Base-by-base conservation (phyloP, 331 rosid genomes). In the Saraca asoca region DNA sequence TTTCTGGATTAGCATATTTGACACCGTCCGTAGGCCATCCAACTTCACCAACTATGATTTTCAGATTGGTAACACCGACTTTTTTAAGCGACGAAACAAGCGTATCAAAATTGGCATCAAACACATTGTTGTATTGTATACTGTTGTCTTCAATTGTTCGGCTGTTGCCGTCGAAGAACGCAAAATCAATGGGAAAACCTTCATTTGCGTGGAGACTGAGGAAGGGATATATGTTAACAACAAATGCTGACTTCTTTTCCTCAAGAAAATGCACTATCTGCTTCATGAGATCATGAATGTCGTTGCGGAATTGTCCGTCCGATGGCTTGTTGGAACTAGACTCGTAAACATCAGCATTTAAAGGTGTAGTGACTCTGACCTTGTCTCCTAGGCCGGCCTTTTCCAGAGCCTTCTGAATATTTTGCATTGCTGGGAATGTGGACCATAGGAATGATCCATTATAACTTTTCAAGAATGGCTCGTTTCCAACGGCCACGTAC, bases 1-100 rank as follows among this genome's bases (percentile, higher is more conserved):
- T 7, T 0, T 44, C 12, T 7, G 5, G 0, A 33, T 34, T 85
- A 5, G 81, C 95, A 4, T 58, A 49, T 16, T 5, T 62, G 66
- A 79, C 41, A 0, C 87, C 91, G 8, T 92, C 95, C 0, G 98
- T 85, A 0, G 98, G 98, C 98, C 96, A 93, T 4, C 98, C 98
- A 7, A 88, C 78, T 72, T 89, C 98, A 4, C 96, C 98, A 1
- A 93, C 69, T 1, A 60, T 0, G 51, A 93, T 84, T 9, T 69
- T 8, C 67, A 87, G 11, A 35, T 81, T 43, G 0, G 75, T 62
- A 18, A 65, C 60, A 1, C 94, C 94, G 0, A 15, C 6, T 18
- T 80, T 81, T 52, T 56, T 90, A 7, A 93, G 59, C 0, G 98
- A 55, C 81, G 76, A 72, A 41, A 82, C 62, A 0, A 88, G 84